Evolutionary conservation across 2,329 filamentous ascomycete species (phyloP), one percentile per base, ranked within the genome.

Genomic region (Fusarium tupiense): DNA sequence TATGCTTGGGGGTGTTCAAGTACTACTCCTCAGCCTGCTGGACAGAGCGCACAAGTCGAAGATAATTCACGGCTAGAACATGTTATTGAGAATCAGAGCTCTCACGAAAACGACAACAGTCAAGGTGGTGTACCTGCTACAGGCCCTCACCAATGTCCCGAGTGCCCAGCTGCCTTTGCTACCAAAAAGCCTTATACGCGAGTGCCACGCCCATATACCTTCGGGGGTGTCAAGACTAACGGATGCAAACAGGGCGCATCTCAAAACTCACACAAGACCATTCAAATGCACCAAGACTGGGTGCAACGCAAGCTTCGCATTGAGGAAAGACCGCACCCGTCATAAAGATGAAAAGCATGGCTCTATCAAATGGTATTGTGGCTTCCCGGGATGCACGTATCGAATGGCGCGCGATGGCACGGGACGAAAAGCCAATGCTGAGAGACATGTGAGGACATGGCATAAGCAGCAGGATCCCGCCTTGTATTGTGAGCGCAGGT

Each of bases 31-130:
- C 26, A 65, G 44, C 44, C 62, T 65, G 46, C 62, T 61, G 62
- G 62, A 61, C 56, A 65, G 56, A 38, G 56, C 35, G 38, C 53
- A 31, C 56, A 52, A 65, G 29, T 29, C 22, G 56, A 31, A 37
- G 62, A 53, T 26, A 31, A 61, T 61, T 52, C 56, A 26, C 56
- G 56, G 62, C 56, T 33, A 38, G 56, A 53, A 50, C 8, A 65
- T 33, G 26, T 9, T 47, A n/a, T 38, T 47, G 52, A 46, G n/a
- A 35, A 22, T 35, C 22, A 29, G 6, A 5, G n/a, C 9, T 22
- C 61, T 38, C 26, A 13, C 3, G 20, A 29, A 64, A 40, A 35
- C 5, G 14, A 41, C 26, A 24, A 49, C n/a, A 20, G 52, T 33
- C 52, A 49, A 17, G 33, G 22, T 58, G 43, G 22, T 17, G n/a